Evolutionary conservation across 805 yeast species (phyloP).

Genomic region (Candida sphagnicola): DNA sequence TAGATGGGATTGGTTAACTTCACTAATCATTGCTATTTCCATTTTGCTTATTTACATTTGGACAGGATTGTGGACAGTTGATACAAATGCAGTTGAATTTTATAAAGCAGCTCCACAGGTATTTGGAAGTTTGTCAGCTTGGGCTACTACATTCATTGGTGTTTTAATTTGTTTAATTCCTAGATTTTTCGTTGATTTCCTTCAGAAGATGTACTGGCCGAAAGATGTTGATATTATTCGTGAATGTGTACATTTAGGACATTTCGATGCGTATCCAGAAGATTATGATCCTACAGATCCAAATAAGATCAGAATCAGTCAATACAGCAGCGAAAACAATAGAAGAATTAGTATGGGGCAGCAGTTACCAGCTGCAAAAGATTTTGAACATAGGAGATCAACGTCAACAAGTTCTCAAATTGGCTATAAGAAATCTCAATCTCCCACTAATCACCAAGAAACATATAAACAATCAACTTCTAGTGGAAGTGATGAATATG

Average conservation of each 20-base stretch:
- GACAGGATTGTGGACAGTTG: conserved; percentile 78
- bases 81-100: conserved; percentile 48
- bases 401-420: neutral
- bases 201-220: conserved; percentile 52
- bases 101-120: conserved; percentile 63
- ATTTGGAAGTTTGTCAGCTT: conserved; percentile 57
- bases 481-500: conserved; percentile 2
- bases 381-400: neutral
- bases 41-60: conserved; percentile 61
- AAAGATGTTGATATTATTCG: conserved; percentile 69
- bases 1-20: conserved; percentile 79
- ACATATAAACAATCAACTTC: conserved; percentile 1
- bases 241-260: conserved; percentile 66
- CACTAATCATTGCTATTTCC: conserved; percentile 53
- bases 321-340: conserved; percentile 25
- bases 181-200: conserved; percentile 57
- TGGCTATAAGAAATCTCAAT: neutral
- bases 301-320: conserved; percentile 49
- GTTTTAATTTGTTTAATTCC: conserved; percentile 62
- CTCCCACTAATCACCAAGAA: neutral
- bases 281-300: conserved; percentile 83
- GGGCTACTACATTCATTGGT: conserved; percentile 71
- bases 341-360: conserved; percentile 16
- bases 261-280: conserved; percentile 60
- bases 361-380: neutral